Conservation (phyloP, 805 yeast genomes). For the Spathaspora arborariae region DNA sequence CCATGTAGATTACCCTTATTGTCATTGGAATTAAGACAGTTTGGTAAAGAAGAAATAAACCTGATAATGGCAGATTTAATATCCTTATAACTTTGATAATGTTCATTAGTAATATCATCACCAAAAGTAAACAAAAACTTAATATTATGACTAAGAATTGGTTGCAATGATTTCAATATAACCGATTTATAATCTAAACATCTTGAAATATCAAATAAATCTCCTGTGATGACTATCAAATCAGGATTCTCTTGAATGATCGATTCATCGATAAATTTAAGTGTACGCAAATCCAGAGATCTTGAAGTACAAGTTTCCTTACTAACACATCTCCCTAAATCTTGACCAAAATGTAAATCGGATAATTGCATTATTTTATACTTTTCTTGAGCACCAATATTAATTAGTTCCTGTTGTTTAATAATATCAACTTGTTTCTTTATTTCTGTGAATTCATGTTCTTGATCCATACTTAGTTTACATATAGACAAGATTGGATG, state of each 20-base stretch:
- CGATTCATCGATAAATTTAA: conserved; percentile 24
- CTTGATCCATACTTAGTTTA: neutral
- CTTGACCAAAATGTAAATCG: conserved; percentile 37
- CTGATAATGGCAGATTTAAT: conserved; percentile 14
- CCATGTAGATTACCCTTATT: conserved; percentile 23
- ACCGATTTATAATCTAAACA: conserved; percentile 25
- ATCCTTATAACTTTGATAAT: neutral
- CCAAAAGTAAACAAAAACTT: conserved; percentile 39
- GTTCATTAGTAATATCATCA: conserved; percentile 19
- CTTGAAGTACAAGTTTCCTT: conserved; percentile 5
- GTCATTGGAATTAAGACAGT: conserved; percentile 27
- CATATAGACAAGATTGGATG: conserved; percentile 9
- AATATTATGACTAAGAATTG: conserved; percentile 25
- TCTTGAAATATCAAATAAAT: conserved; percentile 28
- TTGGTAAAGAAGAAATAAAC: conserved; percentile 32
- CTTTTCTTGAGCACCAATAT: conserved; percentile 4
- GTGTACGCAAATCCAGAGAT: conserved; percentile 26
- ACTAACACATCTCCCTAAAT: conserved; percentile 19
- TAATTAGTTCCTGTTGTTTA: neutral
- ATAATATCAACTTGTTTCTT: neutral
- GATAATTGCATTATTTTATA: conserved; percentile 36
- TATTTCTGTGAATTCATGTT: neutral
- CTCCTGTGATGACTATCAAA: conserved; percentile 38
- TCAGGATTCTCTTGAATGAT: conserved; percentile 28
- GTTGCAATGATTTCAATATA: conserved; percentile 27